Conservation (phyloP, 371 early-diverging fungal genomes). For the Rhizopus stolonifer region DNA sequence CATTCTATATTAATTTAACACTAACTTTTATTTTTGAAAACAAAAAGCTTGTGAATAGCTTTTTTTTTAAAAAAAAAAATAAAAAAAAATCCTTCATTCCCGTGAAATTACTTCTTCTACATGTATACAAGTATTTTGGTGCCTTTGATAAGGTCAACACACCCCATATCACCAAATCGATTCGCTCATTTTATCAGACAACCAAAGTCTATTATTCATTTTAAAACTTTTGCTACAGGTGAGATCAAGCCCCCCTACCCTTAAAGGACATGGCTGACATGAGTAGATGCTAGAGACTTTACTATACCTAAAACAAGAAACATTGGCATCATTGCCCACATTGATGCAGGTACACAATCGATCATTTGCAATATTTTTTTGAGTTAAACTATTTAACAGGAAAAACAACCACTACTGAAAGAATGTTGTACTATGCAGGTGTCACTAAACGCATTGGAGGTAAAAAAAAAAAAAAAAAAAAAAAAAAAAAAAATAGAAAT, state of each 20-base stretch:
- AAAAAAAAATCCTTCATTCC: too few relatives aligned
- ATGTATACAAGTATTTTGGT: neutral
- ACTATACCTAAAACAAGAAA: conserved; percentile 77
- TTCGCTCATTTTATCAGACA: neutral
- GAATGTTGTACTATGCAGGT: conserved; percentile 95
- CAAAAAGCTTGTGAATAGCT: too few relatives aligned
- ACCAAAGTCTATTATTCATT: conserved; percentile 3
- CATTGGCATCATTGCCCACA: conserved; percentile 96
- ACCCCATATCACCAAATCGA: too few relatives aligned
- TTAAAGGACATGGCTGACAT: too few relatives aligned
- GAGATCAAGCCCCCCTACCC: neutral
- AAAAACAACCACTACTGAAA: conserved; percentile 96
- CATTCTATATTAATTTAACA: too few relatives aligned
- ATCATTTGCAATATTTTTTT: neutral
- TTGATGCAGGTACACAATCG: conserved; percentile 84
- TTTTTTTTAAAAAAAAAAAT: too few relatives aligned
- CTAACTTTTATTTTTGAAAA: too few relatives aligned
- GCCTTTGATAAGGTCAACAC: neutral
- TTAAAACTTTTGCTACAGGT: conserved; percentile 18
- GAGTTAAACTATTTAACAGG: conserved; percentile 33
- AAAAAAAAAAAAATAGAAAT: neutral
- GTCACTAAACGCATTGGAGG: conserved; percentile 84
- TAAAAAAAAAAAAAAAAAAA: conserved; percentile 15
- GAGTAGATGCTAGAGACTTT: conserved; percentile 46
- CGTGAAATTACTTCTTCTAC: too few relatives aligned